Evolutionary conservation across 2,329 filamentous ascomycete species (phyloP).

Genomic region (Aspergillus aculeatus): DNA sequence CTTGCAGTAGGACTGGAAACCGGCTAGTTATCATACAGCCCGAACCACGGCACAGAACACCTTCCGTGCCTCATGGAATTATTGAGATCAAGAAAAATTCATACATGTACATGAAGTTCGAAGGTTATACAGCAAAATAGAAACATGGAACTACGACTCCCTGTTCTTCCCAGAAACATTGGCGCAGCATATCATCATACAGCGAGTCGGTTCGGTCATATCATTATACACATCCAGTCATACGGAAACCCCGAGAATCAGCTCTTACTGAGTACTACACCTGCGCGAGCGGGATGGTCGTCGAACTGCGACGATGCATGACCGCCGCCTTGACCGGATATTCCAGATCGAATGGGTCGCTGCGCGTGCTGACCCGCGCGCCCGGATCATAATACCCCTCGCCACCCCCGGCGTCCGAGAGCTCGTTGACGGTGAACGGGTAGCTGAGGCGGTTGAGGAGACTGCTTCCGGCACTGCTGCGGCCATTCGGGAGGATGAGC

Average conservation of each 20-base stretch:
- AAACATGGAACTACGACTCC: too few species aligned
- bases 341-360: constrained; percentile 40
- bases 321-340: constrained; percentile 29
- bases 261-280: neutral
- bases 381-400: constrained; percentile 2
- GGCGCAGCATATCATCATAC: too few species aligned
- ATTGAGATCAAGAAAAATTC: too few species aligned
- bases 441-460: constrained; percentile 19
- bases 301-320: constrained; percentile 21
- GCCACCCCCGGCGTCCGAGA: neutral
- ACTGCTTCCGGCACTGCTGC: constrained; percentile 20
- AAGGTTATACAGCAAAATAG: too few species aligned
- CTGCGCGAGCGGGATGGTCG: constrained; percentile 3
- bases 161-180: too few species aligned
- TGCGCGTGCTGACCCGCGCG: constrained; percentile 25
- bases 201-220: neutral
- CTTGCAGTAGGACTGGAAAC: too few species aligned
- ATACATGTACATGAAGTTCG: too few species aligned
- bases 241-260: too few species aligned
- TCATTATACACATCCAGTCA: neutral
- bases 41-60: too few species aligned
- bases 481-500: constrained; percentile 28
- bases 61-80: too few species aligned
- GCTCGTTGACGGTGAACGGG: constrained; percentile 10
- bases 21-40: too few species aligned